Evolutionary conservation across 2,329 filamentous ascomycete species (phyloP), one percentile per base, ranked within the genome.

Genomic region (Alternaria atra): DNA sequence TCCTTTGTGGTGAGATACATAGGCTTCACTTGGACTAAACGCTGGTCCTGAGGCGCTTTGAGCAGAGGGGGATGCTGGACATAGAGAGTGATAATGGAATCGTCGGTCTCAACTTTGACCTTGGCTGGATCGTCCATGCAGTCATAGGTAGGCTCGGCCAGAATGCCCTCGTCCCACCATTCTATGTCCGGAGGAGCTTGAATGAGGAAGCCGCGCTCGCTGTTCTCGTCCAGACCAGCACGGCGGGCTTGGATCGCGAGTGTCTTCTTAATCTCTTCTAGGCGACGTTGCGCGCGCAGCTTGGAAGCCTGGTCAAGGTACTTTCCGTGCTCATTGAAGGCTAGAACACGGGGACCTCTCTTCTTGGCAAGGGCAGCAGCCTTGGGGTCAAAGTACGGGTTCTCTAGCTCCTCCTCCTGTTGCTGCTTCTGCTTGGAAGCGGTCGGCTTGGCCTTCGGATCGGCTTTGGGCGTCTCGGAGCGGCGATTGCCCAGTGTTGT

Each of bases 251-350:
- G 90, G 68, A 91, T 91, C 1, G 94, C 94, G 68, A 99, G 96
- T 57, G 91, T 87, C 82, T 91, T 94, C 80, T 98, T 98, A 89
- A 99, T 94, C 64, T 90, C 90, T 82, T 99, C 96, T 29, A 99
- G 84, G 52, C 91, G 90, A 42, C 91, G 93, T 80, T 97, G 94
- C 61, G 93, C 88, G 64, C 95, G 90, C 53, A 97, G 82, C 58
- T 94, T 94, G 77, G 92, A 94, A 7, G 92, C 95, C 80, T 98
- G 94, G 66, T 93, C 90, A 61, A 98, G 97, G 74, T 97, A 98
- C 85, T 98, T 98, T 54, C 95, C 95, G 78, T 97, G 96, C 70
- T 94, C 90, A 72, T 97, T 97, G 83, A 99, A 98, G 12, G 93
- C 82, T 17, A 99, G 84, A 66, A 92, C 89, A 61, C 92, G 89